Percentiles rank a stretch among this genome's conserved stretches.
These are phyloP conservation scores for Simplicillium sp. DNA, from an alignment of 2,329 filamentous ascomycete species.

Conservation along the genomic window DNA sequence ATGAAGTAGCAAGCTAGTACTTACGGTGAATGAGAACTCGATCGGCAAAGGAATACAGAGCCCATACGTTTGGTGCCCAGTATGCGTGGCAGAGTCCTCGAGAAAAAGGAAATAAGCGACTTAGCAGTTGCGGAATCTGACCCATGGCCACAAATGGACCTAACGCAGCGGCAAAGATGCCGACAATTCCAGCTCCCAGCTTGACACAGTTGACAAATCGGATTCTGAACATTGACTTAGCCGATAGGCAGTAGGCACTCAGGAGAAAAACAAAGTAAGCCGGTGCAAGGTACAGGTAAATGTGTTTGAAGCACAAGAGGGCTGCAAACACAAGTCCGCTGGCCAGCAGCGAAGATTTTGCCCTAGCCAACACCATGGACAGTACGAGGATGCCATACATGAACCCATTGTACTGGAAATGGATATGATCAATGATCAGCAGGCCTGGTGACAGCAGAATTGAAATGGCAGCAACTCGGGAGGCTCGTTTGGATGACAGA, in stretches of 20 bases:
- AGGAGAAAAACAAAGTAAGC: constrained; percentile 93
- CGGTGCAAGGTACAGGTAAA: constrained; percentile 91
- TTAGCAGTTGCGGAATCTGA: constrained; percentile 76
- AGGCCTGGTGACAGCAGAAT: constrained; percentile 86
- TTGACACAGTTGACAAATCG: constrained; percentile 74
- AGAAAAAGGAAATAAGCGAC: constrained; percentile 86
- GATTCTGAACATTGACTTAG: constrained; percentile 66
- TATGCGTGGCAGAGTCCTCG: constrained; percentile 93
- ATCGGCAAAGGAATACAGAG: constrained; percentile 88
- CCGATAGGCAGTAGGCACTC: constrained; percentile 78
- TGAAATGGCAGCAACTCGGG: constrained; percentile 80
- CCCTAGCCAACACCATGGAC: constrained; percentile 74
- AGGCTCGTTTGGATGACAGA: constrained; percentile 56
- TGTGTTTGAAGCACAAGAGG: constrained; percentile 92
- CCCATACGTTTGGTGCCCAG: constrained; percentile 97
- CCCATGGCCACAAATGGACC: constrained; percentile 77
- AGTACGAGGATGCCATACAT: constrained; percentile 85
- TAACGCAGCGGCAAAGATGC: constrained; percentile 72
- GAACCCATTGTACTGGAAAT: constrained; percentile 98
- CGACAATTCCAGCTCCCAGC: constrained; percentile 62
- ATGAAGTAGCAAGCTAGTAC: constrained; percentile 17
- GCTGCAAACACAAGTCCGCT: constrained; percentile 79
- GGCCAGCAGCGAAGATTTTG: constrained; percentile 61
- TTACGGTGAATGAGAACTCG: constrained; percentile 71
- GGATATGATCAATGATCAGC: constrained; percentile 94